Percentiles rank a stretch among this genome's conserved stretches.
Conservation (phyloP, 306 rosid species). For the Alnus rubra region DNA sequence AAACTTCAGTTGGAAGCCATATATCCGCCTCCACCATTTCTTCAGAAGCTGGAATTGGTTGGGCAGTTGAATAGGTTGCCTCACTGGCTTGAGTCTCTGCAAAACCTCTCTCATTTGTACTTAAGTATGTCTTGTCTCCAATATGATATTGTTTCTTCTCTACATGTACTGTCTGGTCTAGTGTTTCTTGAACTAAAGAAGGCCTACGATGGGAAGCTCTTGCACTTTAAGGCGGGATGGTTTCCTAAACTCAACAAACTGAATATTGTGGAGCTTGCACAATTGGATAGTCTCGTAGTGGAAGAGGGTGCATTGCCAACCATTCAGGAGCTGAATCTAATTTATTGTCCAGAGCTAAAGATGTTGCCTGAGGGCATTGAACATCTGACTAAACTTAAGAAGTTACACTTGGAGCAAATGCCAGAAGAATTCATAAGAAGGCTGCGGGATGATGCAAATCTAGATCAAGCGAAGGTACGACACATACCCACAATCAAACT, state of each 20-base stretch:
- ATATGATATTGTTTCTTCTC: background rate
- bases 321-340: slow-evolving; percentile 1
- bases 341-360: background rate
- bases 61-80: background rate
- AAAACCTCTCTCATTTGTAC: background rate
- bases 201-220: background rate
- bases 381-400: background rate
- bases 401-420: background rate
- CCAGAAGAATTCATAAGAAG: background rate
- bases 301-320: slow-evolving; percentile 10
- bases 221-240: background rate
- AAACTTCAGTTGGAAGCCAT: slow-evolving; percentile 6
- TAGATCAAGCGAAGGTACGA: background rate
- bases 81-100: background rate
- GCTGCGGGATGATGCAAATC: background rate
- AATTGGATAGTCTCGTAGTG: background rate
- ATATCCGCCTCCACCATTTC: background rate
- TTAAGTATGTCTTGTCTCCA: slow-evolving; percentile 4
- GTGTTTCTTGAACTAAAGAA: slow-evolving; percentile 4
- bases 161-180: background rate
- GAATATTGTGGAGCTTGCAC: background rate
- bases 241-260: slow-evolving; percentile 1
- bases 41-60: background rate
- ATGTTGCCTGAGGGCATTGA: slow-evolving; percentile 3
- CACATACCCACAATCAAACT: background rate